phyloP scores from a whole-genome alignment of 73 alveolate species.

The Tetrahymena malaccensis region DNA sequence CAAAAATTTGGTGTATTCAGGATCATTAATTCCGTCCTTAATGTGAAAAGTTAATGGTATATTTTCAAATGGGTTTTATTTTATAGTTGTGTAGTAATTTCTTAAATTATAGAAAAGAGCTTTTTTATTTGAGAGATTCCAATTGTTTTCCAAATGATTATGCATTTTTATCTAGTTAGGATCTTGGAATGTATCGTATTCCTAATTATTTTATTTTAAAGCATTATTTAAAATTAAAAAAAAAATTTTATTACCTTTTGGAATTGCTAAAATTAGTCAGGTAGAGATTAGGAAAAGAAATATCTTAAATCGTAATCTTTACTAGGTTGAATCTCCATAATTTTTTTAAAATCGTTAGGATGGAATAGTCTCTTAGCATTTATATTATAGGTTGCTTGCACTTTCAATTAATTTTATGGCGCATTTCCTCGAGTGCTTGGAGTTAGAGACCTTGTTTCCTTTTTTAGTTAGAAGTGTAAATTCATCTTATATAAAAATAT shows the following conservation, averaged over 20 bases:
- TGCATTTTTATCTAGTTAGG: constrained; percentile 1
- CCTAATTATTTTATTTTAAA: neutral
- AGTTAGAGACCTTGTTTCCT: neutral
- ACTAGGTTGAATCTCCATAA: neutral
- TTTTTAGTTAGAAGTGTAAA: too few species aligned
- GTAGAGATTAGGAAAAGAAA: neutral
- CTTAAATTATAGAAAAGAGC: constrained; percentile 28
- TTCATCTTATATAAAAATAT: too few species aligned
- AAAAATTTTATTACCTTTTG: neutral
- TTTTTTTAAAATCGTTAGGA: neutral
- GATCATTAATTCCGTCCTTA: constrained; percentile 19
- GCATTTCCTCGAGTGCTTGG: neutral
- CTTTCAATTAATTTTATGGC: neutral
- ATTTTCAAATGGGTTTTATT: neutral
- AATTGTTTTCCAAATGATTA: constrained; percentile 32
- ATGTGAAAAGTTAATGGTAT: constrained; percentile 38
- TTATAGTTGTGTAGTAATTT: constrained; percentile 2
- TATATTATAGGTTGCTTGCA: neutral
- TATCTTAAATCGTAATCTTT: neutral
- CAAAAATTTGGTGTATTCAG: constrained; percentile 1
- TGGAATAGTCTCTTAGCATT: neutral
- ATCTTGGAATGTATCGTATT: neutral
- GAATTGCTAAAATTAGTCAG: neutral
- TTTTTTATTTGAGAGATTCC: constrained; percentile 31
- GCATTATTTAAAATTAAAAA: too few species aligned